Conservation (phyloP, 2,329 filamentous ascomycete genomes). For the Claviceps pusilla region DNA sequence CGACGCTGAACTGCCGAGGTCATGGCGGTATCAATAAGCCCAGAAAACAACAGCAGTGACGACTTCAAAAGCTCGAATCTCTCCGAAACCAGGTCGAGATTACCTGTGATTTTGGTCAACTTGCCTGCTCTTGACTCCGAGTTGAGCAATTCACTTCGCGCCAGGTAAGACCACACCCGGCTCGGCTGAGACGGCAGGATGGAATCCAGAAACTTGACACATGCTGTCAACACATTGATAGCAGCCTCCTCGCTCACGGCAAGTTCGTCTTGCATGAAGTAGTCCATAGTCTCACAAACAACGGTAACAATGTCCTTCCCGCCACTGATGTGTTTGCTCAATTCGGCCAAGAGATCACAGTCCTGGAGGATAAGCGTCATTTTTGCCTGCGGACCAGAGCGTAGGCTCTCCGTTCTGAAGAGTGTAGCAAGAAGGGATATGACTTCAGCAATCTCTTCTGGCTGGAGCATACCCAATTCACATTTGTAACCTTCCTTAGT, state of each 20-base stretch:
- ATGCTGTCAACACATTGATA: constrained; percentile 52
- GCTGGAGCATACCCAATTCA: constrained; percentile 37
- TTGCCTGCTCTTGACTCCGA: constrained; percentile 61
- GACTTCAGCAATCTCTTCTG: constrained; percentile 54
- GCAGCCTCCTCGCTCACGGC: constrained; percentile 45
- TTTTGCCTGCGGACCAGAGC: constrained; percentile 12
- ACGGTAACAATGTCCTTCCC: constrained; percentile 66
- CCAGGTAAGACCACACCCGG: constrained; percentile 79
- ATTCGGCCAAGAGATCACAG: constrained; percentile 37
- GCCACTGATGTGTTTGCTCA: constrained; percentile 37
- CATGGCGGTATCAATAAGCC: constrained; percentile 62
- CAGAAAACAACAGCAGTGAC: constrained; percentile 58
- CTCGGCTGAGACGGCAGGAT: constrained; percentile 62
- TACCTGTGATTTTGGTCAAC: constrained; percentile 65
- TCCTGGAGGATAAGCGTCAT: constrained; percentile 20
- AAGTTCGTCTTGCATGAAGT: constrained; percentile 42
- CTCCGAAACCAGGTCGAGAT: constrained; percentile 61
- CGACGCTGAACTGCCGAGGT: constrained; percentile 53
- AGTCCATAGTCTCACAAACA: constrained; percentile 73
- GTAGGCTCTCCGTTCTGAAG: constrained; percentile 37
- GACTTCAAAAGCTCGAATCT: constrained; percentile 64
- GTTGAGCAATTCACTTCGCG: constrained; percentile 65
- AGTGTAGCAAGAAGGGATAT: constrained; percentile 61
- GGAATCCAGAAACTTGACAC: constrained; percentile 64
- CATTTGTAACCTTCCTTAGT: constrained; percentile 38